Evolutionary conservation across 2,329 filamentous ascomycete species (phyloP).

Genomic region (Sporothrix phasma): DNA sequence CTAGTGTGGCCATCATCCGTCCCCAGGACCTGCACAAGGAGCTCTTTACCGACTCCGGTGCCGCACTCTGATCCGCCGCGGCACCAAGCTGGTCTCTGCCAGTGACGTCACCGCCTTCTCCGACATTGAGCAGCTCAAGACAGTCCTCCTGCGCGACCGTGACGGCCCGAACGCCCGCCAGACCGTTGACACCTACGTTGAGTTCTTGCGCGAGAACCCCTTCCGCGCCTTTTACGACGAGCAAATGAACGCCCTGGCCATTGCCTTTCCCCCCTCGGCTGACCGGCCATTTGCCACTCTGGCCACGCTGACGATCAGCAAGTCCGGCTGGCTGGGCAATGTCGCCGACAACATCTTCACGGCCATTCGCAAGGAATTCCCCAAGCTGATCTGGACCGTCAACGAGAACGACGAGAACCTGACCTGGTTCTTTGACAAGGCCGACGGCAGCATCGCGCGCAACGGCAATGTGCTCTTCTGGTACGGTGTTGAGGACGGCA

Average conservation of each 20-base stretch:
- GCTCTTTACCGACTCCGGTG: conserved; percentile 90
- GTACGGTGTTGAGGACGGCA: conserved; percentile 76
- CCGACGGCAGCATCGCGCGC: conserved; percentile 79
- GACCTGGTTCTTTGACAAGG: conserved; percentile 97
- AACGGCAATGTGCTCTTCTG: conserved; percentile 91
- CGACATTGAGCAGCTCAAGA: conserved; percentile 67
- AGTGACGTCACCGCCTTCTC: conserved; percentile 63
- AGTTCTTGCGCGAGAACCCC: conserved; percentile 62
- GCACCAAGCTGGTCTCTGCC: conserved; percentile 75
- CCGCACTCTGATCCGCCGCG: conserved; percentile 82
- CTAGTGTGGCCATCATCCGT: conserved; percentile 95
- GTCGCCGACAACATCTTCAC: conserved; percentile 92
- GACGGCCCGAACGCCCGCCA: conserved; percentile 72
- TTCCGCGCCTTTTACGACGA: conserved; percentile 96
- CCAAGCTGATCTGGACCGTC: conserved; percentile 91
- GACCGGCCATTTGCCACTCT: conserved; percentile 66
- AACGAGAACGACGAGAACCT: conserved; percentile 93
- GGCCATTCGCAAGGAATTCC: conserved; percentile 86
- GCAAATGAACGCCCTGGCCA: conserved; percentile 80
- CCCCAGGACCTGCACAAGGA: conserved; percentile 94
- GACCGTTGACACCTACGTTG: conserved; percentile 78
- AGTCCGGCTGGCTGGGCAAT: conserved; percentile 88
- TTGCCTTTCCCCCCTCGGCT: conserved; percentile 66
- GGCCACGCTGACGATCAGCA: conserved; percentile 85
- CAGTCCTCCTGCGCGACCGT: conserved; percentile 70